Evolutionary conservation across 176 grass and related monocot genomes (phyloP), one percentile per base, ranked within the genome.

Genomic region (Carex pumila): DNA sequence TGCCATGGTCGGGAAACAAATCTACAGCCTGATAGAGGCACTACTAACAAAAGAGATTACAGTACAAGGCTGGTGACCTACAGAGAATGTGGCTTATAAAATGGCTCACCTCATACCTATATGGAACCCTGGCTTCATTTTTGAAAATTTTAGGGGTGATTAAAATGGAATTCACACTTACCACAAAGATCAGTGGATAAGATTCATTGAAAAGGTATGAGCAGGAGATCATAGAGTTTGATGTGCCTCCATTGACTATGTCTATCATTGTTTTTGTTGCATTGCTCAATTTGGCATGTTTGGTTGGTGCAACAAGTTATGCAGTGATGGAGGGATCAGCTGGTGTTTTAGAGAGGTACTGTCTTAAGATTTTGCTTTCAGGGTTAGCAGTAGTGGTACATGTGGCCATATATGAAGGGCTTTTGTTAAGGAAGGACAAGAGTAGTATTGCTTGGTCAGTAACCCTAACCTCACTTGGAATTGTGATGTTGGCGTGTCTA

Each of bases 211-310:
- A 91, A 62, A 87, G 92, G 84, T 97, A 92, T 15, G 79, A 94
- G 61, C 83, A 84, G 79, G 95, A 94, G 85, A 77, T 88, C n/a
- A 91, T 97, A 68, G 92, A 94, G 79, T 92, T 97, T 25, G 92
- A 91, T 3, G 54, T 78, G 0, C 79, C 82, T 3, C 83, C 87
- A 50, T 57, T 88, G 50, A 90, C 87, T 87, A 88, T 90, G 54
- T 87, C 89, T 57, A 87, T 94, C 62, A 94, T 92, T 14, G 70
- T 19, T 61, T 81, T 87, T 14, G 39, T 92, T 4, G 89, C 92
- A 58, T 81, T 92, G 57, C 47, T 97, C 36, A 92, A 94, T 79
- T 83, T 88, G 3, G 62, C 86, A 3, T 92, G 92, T 74, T 22
- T 92, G 14, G 72, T 82, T 56, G 85, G 86, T 62, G 88, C 84